Conservation (phyloP, 208 protist species). For the Acanthamoeba polyphaga region DNA sequence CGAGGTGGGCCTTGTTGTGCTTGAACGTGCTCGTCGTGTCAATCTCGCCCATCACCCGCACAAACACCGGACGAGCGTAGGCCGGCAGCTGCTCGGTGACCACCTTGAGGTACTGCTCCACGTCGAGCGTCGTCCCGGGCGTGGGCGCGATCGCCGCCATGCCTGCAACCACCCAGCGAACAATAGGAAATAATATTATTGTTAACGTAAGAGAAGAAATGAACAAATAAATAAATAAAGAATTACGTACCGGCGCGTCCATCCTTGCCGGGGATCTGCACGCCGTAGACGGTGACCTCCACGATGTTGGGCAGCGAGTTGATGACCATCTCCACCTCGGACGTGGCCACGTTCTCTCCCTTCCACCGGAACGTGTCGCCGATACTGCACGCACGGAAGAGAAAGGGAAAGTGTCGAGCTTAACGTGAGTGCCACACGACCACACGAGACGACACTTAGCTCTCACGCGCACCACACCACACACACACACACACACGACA, state of each 20-base stretch:
- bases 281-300: constrained; percentile 79
- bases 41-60: constrained; percentile 71
- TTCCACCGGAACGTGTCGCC: constrained; percentile 88
- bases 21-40: constrained; percentile 87
- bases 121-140: constrained; percentile 34
- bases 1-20: constrained; percentile 80
- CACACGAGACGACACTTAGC: background rate
- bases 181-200: no score
- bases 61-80: constrained; percentile 80
- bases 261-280: constrained; percentile 60
- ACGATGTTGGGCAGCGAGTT: constrained; percentile 20
- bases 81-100: constrained; percentile 72
- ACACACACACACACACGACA: background rate
- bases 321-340: constrained; percentile 80
- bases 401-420: background rate
- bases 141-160: constrained; percentile 48
- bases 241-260: constrained; percentile 78
- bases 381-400: background rate
- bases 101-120: constrained; percentile 23
- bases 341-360: constrained; percentile 86
- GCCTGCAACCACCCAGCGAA: background rate
- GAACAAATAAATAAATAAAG: background rate
- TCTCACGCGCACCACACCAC: background rate
- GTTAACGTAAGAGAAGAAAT: no score
- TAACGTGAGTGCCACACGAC: background rate